A percentile compares a stretch with the other conserved stretches of the same genome.
Conservation (phyloP, 1,284 basidiomycete genomes). For the Ganoderma resinaceum region DNA sequence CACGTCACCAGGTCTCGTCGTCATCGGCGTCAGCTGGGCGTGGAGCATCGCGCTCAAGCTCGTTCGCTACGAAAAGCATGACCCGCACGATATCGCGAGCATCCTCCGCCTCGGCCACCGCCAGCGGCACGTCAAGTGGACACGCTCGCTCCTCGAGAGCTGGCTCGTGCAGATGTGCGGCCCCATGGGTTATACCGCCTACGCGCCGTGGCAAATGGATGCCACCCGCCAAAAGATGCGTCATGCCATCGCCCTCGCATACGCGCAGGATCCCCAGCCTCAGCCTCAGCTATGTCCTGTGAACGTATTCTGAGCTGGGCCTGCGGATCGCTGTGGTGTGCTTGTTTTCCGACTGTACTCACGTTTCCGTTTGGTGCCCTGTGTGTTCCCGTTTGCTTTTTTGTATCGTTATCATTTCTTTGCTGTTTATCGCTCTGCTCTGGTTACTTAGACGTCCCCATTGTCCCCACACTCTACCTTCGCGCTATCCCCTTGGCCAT, state of each 20-base stretch:
- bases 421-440: slow-evolving; percentile 12
- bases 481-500: slow-evolving; percentile 11
- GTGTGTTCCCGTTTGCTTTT: slow-evolving; percentile 15
- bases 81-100: slow-evolving; percentile 47
- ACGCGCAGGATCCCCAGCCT: slow-evolving; percentile 16
- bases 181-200: slow-evolving; percentile 61
- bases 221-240: slow-evolving; percentile 55
- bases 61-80: slow-evolving; percentile 63
- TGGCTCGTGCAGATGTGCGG: slow-evolving; percentile 61
- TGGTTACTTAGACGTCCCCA: slow-evolving; percentile 7
- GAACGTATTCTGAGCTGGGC: not conserved
- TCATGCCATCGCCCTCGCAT: slow-evolving; percentile 49
- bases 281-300: not conserved
- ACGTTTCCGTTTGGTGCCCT: not conserved
- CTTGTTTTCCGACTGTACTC: not conserved
- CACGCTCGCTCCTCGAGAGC: slow-evolving; percentile 52
- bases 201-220: slow-evolving; percentile 49
- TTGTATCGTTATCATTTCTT: slow-evolving; percentile 28
- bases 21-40: slow-evolving; percentile 68
- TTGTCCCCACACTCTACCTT: slow-evolving; percentile 1
- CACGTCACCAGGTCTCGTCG: slow-evolving; percentile 55
- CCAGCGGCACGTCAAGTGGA: slow-evolving; percentile 60
- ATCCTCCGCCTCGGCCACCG: slow-evolving; percentile 58
- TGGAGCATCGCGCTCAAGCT: slow-evolving; percentile 76
- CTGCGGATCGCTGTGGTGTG: not conserved